phyloP scores from a whole-genome alignment of 495 filamentous ascomycete species.

The Xylaria bambusicola region DNA sequence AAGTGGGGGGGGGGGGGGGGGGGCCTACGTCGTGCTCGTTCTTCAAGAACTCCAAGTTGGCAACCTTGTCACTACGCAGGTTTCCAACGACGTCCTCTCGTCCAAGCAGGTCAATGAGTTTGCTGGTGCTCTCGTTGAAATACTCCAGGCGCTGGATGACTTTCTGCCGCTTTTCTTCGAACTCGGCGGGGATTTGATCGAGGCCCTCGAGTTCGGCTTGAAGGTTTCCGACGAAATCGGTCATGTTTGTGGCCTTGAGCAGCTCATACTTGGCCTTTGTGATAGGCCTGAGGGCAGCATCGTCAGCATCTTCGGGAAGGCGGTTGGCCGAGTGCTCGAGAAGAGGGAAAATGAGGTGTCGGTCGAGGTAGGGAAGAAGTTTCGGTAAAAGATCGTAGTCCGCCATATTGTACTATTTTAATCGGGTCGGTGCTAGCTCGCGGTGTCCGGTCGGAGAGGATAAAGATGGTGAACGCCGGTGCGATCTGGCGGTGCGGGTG shows the following conservation, averaged over 20 bases:
- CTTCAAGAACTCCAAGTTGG: slow-evolving; percentile 94
- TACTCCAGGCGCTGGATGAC: slow-evolving; percentile 78
- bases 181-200: slow-evolving; percentile 78
- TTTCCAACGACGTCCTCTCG: slow-evolving; percentile 85
- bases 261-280: slow-evolving; percentile 85
- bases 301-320: slow-evolving; percentile 58
- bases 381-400: slow-evolving; percentile 84
- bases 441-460: neutral
- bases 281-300: slow-evolving; percentile 65
- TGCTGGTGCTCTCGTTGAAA: slow-evolving; percentile 79
- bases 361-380: slow-evolving; percentile 88
- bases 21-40: slow-evolving; percentile 77
- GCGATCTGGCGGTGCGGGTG: slow-evolving; percentile 5
- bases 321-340: slow-evolving; percentile 75
- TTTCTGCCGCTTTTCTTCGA: slow-evolving; percentile 81
- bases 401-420: slow-evolving; percentile 62
- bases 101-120: slow-evolving; percentile 80
- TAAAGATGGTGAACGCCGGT: slow-evolving; percentile 8
- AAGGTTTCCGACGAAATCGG: slow-evolving; percentile 88
- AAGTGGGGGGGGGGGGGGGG: neutral
- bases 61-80: slow-evolving; percentile 91
- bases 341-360: slow-evolving; percentile 91
- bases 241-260: slow-evolving; percentile 96
- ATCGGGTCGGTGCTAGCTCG: slow-evolving; percentile 6
- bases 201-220: slow-evolving; percentile 83